Base-by-base conservation (phyloP, 257 asterid species). In the Penstemon eatonii region DNA sequence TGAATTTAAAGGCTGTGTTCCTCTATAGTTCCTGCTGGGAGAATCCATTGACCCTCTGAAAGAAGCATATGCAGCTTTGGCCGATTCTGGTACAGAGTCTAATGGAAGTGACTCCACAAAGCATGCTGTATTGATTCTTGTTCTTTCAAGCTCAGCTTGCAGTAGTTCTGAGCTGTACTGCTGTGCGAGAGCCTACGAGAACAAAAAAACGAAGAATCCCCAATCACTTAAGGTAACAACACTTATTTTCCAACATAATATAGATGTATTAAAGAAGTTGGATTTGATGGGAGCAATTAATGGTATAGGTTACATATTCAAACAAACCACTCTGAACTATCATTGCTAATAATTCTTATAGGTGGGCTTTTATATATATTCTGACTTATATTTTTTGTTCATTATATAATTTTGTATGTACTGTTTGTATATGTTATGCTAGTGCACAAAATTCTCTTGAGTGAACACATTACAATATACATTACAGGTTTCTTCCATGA, bases 11-110 rank as follows among this genome's bases (percentile, higher is more conserved):
- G 87, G 68, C 60, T 81, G 86, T 5, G 90, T 47, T 68, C 82
- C 82, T 81, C 93, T 82, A 67, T 55, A 78, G 71, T 60, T 84
- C 74, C 84, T 76, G 83, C 85, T 82, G n/a, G 97, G 96, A 66
- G 96, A 85, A 75, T 83, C 91, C 78, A 75, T 71, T 6, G 92
- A 73, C 57, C 90, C 96, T 72, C 95, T 80, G 51, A 89, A 94
- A 19, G 99, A 93, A 68, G 99, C 99, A 71, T 89, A 94, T 8
- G 99, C 96, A 59, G 96, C 97, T 86, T 91, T 94, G 9, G 97
- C 99, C 9, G 97, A 89, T 81, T 91, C 97, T 8, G 99, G 96
- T 57, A 91, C 89, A 0, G 96, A 80, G 72, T 87, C 97, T 68
- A 88, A 69, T 5, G 97, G 84, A 45, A 90, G 85, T 0, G 96